Percentiles rank a stretch among this genome's conserved stretches.
Conservation (phyloP, 2,329 filamentous ascomycete genomes). For the Ophiostoma novo-ulmi region DNA sequence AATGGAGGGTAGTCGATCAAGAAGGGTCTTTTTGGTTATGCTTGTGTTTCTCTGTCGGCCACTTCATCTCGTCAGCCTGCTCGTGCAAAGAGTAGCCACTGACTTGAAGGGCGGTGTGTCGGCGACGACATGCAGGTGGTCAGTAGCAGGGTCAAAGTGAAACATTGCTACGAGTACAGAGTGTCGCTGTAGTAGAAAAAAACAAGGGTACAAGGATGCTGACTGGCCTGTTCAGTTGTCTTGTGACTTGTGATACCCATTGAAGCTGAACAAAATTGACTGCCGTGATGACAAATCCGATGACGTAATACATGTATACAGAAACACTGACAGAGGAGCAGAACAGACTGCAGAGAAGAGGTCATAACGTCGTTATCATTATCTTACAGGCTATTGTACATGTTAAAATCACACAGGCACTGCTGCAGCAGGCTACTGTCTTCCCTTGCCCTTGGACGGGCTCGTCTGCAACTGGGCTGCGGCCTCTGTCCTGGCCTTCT, state of each 20-base stretch:
- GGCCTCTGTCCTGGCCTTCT: conserved; percentile 6
- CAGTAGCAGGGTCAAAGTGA: neutral
- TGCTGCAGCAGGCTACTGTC: neutral
- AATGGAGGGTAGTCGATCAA: neutral
- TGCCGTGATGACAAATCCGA: neutral
- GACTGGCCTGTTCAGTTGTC: neutral
- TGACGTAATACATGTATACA: neutral
- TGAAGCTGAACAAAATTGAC: neutral
- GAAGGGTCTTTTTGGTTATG: neutral
- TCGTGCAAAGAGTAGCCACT: neutral
- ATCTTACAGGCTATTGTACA: neutral
- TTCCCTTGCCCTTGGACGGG: neutral
- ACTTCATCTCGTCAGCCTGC: neutral
- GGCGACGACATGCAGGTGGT: conserved; percentile 8
- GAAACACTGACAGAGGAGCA: neutral
- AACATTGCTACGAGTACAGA: neutral
- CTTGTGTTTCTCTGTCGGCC: neutral
- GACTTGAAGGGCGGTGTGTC: conserved; percentile 8
- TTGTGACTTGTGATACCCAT: neutral
- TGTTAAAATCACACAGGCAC: neutral
- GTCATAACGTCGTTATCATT: conserved; percentile 1
- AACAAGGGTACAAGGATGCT: neutral
- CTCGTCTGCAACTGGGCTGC: neutral
- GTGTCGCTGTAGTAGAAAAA: neutral
- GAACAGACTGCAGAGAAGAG: neutral